Evolutionary conservation across 148 eudicot species (phyloP).

Genomic region (Amaranthus hypochondriacus): DNA sequence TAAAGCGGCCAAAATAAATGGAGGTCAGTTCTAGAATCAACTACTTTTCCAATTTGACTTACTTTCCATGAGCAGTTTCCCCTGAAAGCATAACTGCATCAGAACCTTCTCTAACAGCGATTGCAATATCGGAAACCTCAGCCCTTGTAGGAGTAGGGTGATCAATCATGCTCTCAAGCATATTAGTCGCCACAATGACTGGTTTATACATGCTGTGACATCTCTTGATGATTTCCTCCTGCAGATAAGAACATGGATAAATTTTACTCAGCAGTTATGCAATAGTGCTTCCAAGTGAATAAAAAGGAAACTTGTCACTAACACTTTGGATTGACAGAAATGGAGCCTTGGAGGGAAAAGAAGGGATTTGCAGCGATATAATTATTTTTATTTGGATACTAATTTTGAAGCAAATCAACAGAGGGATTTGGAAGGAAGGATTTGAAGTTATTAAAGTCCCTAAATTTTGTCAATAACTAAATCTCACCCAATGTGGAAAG

Average conservation of each 20-base stretch:
- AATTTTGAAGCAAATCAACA: too few relatives aligned
- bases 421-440: too few relatives aligned
- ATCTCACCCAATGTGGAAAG: too few relatives aligned
- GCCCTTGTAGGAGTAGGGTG: constrained; percentile 98
- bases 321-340: too few relatives aligned
- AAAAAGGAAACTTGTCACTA: neutral
- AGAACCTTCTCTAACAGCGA: constrained; percentile 95
- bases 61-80: constrained; percentile 99
- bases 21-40: neutral
- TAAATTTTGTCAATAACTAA: too few relatives aligned
- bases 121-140: constrained; percentile 98
- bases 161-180: constrained; percentile 98
- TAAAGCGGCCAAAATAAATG: neutral
- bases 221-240: constrained; percentile 86
- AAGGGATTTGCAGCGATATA: too few relatives aligned
- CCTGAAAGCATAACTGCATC: constrained; percentile 99
- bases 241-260: constrained; percentile 14
- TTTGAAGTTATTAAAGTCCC: too few relatives aligned
- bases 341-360: too few relatives aligned
- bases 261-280: constrained; percentile 3
- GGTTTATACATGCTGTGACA: constrained; percentile 89
- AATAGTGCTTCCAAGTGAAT: neutral
- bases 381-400: too few relatives aligned
- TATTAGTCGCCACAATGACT: constrained; percentile 94
- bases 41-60: constrained; percentile 29